phyloP scores from a whole-genome alignment of 2,329 filamentous ascomycete species.

The Sclerotinia spermophila region DNA sequence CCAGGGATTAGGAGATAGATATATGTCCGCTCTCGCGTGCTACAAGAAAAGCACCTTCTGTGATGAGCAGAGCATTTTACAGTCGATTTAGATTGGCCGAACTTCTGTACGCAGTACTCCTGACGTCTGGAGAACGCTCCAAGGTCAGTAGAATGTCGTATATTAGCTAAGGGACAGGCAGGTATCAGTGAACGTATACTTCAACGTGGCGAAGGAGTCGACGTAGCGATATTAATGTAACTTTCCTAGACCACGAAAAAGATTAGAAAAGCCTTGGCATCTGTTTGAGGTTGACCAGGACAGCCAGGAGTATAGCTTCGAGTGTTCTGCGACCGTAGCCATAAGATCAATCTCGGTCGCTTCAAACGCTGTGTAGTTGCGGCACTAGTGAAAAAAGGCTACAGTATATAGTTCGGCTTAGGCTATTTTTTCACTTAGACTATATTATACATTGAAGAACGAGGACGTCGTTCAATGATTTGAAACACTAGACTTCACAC shows the following conservation, averaged over 20 bases:
- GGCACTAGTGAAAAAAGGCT: not conserved
- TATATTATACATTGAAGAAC: not conserved
- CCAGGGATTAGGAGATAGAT: not conserved
- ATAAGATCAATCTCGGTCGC: not conserved
- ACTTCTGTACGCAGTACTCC: accelerated
- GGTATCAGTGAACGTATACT: not conserved
- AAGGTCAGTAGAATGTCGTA: not conserved
- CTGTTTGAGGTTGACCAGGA: not conserved
- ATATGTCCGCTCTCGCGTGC: not conserved
- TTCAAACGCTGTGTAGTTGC: not conserved
- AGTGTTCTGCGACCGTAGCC: not conserved
- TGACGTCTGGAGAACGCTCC: not conserved
- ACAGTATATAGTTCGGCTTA: too few species aligned
- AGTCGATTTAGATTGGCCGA: too few species aligned
- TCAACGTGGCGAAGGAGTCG: not conserved
- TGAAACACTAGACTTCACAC: too few species aligned
- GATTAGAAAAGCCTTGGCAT: accelerated
- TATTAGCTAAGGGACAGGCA: not conserved
- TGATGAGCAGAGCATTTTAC: too few species aligned
- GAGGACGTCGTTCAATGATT: too few species aligned
- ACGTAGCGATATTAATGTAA: not conserved
- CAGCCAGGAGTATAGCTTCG: accelerated
- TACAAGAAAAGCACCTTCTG: too few species aligned
- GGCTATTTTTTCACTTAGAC: too few species aligned
- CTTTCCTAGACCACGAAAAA: not conserved